phyloP scores from a whole-genome alignment of 495 filamentous ascomycete species.

The Podospora sp. region DNA sequence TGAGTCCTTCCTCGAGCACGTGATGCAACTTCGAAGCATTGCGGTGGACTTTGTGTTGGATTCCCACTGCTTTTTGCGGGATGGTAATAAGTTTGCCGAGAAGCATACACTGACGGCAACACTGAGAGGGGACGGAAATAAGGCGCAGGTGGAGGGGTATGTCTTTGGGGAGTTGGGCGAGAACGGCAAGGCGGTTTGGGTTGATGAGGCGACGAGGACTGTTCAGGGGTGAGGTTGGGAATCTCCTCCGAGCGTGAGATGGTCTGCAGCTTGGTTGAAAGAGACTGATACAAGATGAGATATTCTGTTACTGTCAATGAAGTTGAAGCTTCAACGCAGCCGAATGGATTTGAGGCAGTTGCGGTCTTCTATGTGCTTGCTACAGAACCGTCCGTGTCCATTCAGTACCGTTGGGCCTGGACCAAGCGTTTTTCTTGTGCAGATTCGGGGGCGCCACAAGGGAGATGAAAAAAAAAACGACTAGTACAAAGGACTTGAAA shows the following conservation, averaged over 20 bases:
- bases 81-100: conserved; percentile 10
- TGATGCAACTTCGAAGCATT: conserved; percentile 5
- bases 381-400: no score
- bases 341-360: no score
- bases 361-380: no score
- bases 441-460: no score
- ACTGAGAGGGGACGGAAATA: not conserved
- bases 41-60: not conserved
- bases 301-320: no score
- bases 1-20: not conserved
- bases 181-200: not conserved
- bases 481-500: no score
- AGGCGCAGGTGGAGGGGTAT: not conserved
- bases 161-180: conserved; percentile 3
- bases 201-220: conserved; percentile 7
- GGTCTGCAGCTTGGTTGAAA: not conserved
- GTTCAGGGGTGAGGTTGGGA: not conserved
- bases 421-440: no score
- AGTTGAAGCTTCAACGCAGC: no score
- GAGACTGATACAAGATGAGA: not conserved
- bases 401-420: no score
- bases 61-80: conserved; percentile 7
- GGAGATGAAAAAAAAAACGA: no score
- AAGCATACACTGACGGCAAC: conserved; percentile 3
- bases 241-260: not conserved